A percentile compares a stretch with the other conserved stretches of the same genome.
Evolutionary conservation across 2,329 filamentous ascomycete genomes (phyloP).

Genomic region (Pestalotiopsis sp.): DNA sequence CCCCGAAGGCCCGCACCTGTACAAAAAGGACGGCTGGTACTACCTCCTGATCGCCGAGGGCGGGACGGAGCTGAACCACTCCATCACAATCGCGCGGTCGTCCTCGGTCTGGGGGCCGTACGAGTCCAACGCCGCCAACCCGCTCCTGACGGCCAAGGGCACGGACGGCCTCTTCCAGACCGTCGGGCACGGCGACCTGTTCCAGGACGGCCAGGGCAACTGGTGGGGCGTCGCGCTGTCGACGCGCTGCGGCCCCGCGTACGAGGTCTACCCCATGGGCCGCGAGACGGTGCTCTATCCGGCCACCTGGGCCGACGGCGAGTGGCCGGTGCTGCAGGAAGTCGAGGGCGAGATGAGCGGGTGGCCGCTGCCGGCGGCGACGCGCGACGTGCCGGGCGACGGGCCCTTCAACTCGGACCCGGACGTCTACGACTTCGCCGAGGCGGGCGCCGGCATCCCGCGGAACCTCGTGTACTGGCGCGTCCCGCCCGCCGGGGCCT

Average conservation of each 20-base stretch:
- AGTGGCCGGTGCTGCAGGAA: conserved; percentile 47
- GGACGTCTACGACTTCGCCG: conserved; percentile 12
- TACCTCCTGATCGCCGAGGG: conserved; percentile 49
- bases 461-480: conserved; percentile 30
- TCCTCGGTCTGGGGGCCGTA: conserved; percentile 38
- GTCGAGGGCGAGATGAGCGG: conserved; percentile 45
- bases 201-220: conserved; percentile 36
- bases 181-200: conserved; percentile 35
- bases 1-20: conserved; percentile 41
- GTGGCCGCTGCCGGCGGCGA: conserved; percentile 36
- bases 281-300: conserved; percentile 44
- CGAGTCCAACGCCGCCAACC: conserved; percentile 37
- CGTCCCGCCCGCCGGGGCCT: conserved; percentile 21
- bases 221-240: conserved; percentile 43
- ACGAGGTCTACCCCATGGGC: conserved; percentile 50
- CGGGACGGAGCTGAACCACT: conserved; percentile 41
- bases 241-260: conserved; percentile 33
- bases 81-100: conserved; percentile 38
- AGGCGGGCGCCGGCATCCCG: conserved; percentile 19
- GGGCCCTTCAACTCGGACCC: conserved; percentile 16
- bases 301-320: conserved; percentile 46
- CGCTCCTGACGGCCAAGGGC: conserved; percentile 36
- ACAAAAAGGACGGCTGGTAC: conserved; percentile 42
- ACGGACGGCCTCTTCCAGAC: conserved; percentile 33
- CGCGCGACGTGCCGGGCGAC: conserved; percentile 34